phyloP scores from a whole-genome alignment of 176 grass and related monocot species.

The Luzula sylvatica region DNA sequence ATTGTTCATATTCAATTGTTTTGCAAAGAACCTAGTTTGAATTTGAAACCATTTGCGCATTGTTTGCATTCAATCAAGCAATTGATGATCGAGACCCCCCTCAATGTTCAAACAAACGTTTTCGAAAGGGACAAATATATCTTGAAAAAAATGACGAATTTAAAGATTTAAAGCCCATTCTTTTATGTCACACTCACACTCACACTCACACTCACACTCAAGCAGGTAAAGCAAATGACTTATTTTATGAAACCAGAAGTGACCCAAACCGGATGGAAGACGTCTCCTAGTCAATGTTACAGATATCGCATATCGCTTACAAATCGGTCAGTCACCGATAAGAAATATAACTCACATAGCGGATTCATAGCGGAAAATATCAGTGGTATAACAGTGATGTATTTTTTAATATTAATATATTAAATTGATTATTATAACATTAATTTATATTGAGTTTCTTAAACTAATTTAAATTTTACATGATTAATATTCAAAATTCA shows the following conservation, averaged over 20 bases:
- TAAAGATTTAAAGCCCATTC: not conserved
- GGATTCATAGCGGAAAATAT: no score
- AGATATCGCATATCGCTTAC: no score
- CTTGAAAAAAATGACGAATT: not conserved
- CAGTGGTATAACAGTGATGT: no score
- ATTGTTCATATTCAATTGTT: no score
- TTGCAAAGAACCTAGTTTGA: constrained; percentile 9
- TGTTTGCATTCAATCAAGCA: not conserved
- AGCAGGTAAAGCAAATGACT: not conserved
- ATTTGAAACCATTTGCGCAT: not conserved
- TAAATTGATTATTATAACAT: no score
- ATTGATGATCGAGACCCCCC: not conserved
- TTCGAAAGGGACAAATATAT: not conserved
- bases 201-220: not conserved
- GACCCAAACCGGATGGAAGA: constrained; percentile 3
- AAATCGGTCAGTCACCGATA: no score
- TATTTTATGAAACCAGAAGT: not conserved
- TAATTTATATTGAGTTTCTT: no score
- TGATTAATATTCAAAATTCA: no score
- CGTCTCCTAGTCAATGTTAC: no score
- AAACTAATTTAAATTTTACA: no score
- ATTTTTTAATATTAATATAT: no score
- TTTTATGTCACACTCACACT: not conserved
- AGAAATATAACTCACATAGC: no score
- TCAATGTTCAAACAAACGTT: not conserved